Evolutionary conservation across 345 rosid genomes (phyloP).

Genomic region (Carallia brachiata): DNA sequence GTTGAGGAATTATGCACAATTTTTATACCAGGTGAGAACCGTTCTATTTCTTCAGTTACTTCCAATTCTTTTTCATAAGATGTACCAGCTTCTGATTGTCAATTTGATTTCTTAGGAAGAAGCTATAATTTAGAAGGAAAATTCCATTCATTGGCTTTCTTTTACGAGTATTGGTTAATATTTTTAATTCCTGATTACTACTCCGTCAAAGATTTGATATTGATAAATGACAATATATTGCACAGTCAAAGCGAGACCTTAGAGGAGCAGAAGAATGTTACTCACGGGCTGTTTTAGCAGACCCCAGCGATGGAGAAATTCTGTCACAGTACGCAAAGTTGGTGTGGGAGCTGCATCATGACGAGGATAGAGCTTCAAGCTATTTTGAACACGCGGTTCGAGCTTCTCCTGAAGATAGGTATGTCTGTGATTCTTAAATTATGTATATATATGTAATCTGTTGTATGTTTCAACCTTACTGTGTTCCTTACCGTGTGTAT

Average conservation of each 20-base stretch:
- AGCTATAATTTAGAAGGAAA: no score
- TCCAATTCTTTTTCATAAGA: not conserved
- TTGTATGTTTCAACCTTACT: no score
- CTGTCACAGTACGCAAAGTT: conserved; percentile 46
- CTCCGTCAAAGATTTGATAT: not conserved
- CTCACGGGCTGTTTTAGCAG: conserved; percentile 45
- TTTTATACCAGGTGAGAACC: conserved; percentile 43
- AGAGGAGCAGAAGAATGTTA: conserved; percentile 46
- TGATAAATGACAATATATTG: not conserved
- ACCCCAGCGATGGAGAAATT: conserved; percentile 49
- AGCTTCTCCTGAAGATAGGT: conserved; percentile 49
- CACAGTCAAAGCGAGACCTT: conserved; percentile 41
- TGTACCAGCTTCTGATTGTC: no score
- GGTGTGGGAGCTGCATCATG: conserved; percentile 44
- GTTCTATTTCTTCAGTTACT: not conserved
- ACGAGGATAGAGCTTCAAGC: conserved; percentile 36
- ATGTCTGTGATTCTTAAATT: not conserved
- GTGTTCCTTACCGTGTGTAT: not conserved
- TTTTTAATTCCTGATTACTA: no score
- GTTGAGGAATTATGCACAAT: conserved; percentile 59
- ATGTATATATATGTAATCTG: no score
- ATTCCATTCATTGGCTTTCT: no score
- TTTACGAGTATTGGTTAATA: no score
- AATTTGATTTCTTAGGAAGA: no score
- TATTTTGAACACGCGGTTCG: conserved; percentile 46